phyloP scores from a whole-genome alignment of 2,329 filamentous ascomycete genomes.

The Arthroderma sp. region DNA sequence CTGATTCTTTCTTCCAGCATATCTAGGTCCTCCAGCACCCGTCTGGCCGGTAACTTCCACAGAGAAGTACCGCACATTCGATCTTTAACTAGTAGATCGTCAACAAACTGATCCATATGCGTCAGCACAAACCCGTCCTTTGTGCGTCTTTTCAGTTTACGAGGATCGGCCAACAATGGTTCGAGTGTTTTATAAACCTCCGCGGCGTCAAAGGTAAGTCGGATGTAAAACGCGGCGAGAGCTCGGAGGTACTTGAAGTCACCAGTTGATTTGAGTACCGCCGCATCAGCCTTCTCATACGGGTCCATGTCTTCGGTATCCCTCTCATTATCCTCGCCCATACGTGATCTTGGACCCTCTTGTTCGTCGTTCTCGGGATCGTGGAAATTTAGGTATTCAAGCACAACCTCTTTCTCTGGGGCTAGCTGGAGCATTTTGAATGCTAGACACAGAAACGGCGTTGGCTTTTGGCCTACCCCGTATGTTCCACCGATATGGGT shows the following conservation, averaged over 20 bases:
- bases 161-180: conserved; percentile 64
- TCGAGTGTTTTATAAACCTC: conserved; percentile 72
- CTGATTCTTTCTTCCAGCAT: conserved; percentile 74
- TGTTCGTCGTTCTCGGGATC: conserved; percentile 50
- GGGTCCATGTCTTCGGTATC: conserved; percentile 6
- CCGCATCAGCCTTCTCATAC: conserved; percentile 11
- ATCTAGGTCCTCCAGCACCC: conserved; percentile 77
- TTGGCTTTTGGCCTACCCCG: conserved; percentile 70
- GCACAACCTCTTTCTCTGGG: conserved; percentile 63
- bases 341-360: conserved; percentile 8
- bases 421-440: conserved; percentile 89
- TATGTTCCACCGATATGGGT: conserved; percentile 78
- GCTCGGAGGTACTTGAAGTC: conserved; percentile 69
- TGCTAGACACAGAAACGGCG: conserved; percentile 78
- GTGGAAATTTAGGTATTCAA: conserved; percentile 65
- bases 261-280: conserved; percentile 23
- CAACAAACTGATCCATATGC: conserved; percentile 82
- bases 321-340: conserved; percentile 2
- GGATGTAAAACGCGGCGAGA: conserved; percentile 83
- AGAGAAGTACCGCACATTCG: conserved; percentile 82
- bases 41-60: conserved; percentile 77
- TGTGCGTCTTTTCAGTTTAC: conserved; percentile 69
- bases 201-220: conserved; percentile 68
- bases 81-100: conserved; percentile 79
- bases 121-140: conserved; percentile 64